A percentile compares a stretch with the other conserved stretches of the same genome.
Evolutionary conservation across 768 basidiomycete species (phyloP).

Genomic region (Suillus clintonianus): DNA sequence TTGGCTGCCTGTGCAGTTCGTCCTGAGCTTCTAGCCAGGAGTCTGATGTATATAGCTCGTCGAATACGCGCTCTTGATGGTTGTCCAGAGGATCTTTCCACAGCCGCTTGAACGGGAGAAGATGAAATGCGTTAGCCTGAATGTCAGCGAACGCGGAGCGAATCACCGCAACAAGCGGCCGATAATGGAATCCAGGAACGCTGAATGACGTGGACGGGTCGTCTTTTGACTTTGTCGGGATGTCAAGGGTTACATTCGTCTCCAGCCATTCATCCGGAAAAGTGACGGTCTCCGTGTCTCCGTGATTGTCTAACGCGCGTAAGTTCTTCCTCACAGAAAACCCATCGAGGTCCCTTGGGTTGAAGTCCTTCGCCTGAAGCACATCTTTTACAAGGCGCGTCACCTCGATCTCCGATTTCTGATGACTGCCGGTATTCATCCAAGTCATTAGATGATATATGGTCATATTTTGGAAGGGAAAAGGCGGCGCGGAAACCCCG

Average conservation of each 20-base stretch:
- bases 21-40: constrained; percentile 17
- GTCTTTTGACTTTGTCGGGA: neutral
- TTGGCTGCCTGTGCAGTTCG: constrained; percentile 14
- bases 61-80: constrained; percentile 10
- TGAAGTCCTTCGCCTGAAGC: constrained; percentile 5
- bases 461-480: constrained; percentile 9
- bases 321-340: neutral
- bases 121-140: constrained; percentile 16
- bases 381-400: constrained; percentile 2
- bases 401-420: constrained; percentile 1
- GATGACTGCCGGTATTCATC: constrained; percentile 1
- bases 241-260: neutral
- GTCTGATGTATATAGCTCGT: constrained; percentile 21
- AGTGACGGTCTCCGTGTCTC: neutral
- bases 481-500: neutral
- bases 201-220: constrained; percentile 1
- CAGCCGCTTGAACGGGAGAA: constrained; percentile 22
- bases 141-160: constrained; percentile 8
- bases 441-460: constrained; percentile 5
- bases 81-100: constrained; percentile 8
- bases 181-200: constrained; percentile 13
- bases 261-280: neutral
- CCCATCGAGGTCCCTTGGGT: neutral
- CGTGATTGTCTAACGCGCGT: neutral
- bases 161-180: constrained; percentile 15